Evolutionary conservation across 257 asterid species (phyloP), one percentile per base, ranked within the genome.

Genomic region (Solanum megistacrolobum): DNA sequence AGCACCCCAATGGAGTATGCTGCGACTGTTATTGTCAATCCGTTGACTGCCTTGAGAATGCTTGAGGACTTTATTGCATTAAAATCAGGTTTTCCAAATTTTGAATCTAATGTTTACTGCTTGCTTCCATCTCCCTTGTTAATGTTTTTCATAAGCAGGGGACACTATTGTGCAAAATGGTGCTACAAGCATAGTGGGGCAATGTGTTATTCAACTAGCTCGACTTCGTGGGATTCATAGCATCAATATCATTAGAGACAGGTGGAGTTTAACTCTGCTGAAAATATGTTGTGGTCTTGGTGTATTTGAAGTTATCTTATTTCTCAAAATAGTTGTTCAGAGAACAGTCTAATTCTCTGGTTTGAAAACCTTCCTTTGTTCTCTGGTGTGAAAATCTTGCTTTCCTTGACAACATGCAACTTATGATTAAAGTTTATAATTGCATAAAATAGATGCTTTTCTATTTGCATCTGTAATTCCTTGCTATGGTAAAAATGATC

Each of bases 161-260:
- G 98, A 97, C 92, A 90, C 94, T 88, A 90, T 97, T 62, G 99
- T 97, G 86, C 99, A 97, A 91, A 97, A 97, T 88, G 99, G 99
- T 73, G 98, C 99, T 43, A 96, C 99, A 60, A 96, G 99, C 93
- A 95, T 97, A 48, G 99, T 96, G 25, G 99, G 99, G 76, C 99
- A 94, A 92, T 97, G 99, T 85, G 73, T 95, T 90, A 92, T 95
- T 92, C 99, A 97, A 93, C 98, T 97, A 89, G 99, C 99, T 75
- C 94, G 93, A 69, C 81, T 92, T 88, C 95, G 92, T 87, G 98
- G 99, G 91, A 92, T 97, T 79, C 94, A 79, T 55, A 94, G 95
- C 74, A 83, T 97, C 72, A 97, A 96, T 90, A 91, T 97, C 82
- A 92, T 96, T 86, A 95, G 99, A 88, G 98, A 97, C 94, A 96